Evolutionary conservation across 192 early-diverging fungal species (phyloP).

Genomic region (Podila epicladia): DNA sequence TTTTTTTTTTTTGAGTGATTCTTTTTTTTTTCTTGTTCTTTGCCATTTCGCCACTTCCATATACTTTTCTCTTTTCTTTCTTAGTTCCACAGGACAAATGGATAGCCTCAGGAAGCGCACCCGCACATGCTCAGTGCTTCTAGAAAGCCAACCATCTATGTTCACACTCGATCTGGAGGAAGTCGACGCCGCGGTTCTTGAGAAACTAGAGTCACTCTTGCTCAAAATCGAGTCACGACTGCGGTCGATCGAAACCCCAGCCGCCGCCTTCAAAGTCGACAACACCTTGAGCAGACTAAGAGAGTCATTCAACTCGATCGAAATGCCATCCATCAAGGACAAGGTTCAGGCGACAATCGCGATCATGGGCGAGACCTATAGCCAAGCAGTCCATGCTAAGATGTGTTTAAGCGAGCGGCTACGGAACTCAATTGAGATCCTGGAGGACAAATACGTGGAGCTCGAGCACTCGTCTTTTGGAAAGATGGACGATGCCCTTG

Average conservation of each 20-base stretch:
- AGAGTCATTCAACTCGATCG: constrained; percentile 56
- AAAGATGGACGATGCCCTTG: constrained; percentile 63
- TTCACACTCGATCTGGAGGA: constrained; percentile 41
- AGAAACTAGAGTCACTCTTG: constrained; percentile 34
- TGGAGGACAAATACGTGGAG: constrained; percentile 52
- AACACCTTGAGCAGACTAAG: constrained; percentile 49
- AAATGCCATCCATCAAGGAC: constrained; percentile 39
- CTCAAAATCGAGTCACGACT: constrained; percentile 42
- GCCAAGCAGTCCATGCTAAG: constrained; percentile 39
- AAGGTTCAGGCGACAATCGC: constrained; percentile 33
- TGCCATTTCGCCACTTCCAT: too few species aligned
- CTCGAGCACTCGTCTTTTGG: constrained; percentile 50
- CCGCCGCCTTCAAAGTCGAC: constrained; percentile 50
- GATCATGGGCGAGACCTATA: constrained; percentile 34
- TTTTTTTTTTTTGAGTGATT: too few species aligned
- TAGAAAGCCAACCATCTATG: constrained; percentile 4
- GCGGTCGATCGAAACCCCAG: constrained; percentile 31
- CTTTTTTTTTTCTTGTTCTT: too few species aligned
- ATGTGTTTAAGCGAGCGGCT: constrained; percentile 31
- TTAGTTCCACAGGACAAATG: too few species aligned
- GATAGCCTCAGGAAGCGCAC: too few species aligned
- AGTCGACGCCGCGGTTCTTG: constrained; percentile 42
- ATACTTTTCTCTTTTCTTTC: too few species aligned
- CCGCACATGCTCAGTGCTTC: too few species aligned
- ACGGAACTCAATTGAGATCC: constrained; percentile 26